Evolutionary conservation across 345 rosid species (phyloP), one percentile per base, ranked within the genome.

Genomic region (Eucalyptus cladocalyx): DNA sequence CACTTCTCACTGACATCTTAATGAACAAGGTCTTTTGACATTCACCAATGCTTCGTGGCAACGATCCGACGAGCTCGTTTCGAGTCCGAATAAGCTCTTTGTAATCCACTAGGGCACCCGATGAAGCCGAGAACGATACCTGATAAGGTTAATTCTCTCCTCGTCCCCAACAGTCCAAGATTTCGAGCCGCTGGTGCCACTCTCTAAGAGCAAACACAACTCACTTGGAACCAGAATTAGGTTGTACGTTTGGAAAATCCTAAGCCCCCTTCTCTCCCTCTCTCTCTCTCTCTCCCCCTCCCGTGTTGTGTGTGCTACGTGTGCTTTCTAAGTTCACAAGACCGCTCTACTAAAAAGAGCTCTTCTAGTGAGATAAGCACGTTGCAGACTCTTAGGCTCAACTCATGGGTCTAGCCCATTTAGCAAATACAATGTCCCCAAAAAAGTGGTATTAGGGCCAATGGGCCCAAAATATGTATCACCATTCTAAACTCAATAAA

Each of bases 81-180:
- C 30, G 58, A 51, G 86, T 53, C 91, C 93, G 72, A 90, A 87
- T 90, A 21, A 95, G 11, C 1, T 23, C 26, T 54, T 54, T 1
- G 93, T 86, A 95, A 67, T 32, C 72, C 90, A 34, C 92, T 90
- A 83, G 97, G 94, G 32, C 93, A 93, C 80, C 96, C 95, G 86
- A 93, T 91, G 32, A 96, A 92, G 85, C 92, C 93, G 6, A 97
- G 97, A 88, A 97, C 91, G 37, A 89, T 54, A 87, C 95, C 98
- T n/a, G 94, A 92, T 6, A 95, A 88, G 93, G n/a, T 80, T 93
- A 18, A 5, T 69, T 69, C 87, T 48, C 87, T 92, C 94, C 92
- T 53, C 91, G 65, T 93, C 92, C 42, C 98, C 94, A 81, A 93
- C 88, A 90, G 91, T 95, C n/a, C 80, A 34, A 32, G 97, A 96